A percentile compares a stretch with the other conserved stretches of the same genome.
phyloP scores from a whole-genome alignment of 441 rosid species.

The Pelargonium cotyledonis region DNA sequence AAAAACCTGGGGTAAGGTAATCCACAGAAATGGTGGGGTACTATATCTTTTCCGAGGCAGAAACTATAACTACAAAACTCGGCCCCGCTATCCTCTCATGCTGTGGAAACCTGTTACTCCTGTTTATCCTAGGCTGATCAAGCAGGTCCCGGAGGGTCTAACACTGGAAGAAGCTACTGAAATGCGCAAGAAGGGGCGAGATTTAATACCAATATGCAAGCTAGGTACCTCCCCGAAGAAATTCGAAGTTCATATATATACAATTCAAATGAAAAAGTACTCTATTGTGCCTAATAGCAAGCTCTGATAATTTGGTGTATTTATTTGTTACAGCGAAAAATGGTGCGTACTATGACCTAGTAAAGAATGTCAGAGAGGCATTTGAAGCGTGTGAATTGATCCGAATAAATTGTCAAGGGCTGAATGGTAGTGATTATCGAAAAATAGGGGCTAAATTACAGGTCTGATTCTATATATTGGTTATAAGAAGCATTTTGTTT shows the following conservation, averaged over 20 bases:
- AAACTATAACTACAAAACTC: constrained; percentile 74
- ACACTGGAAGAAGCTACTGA: constrained; percentile 55
- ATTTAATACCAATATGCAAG: constrained; percentile 67
- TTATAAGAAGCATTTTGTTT: constrained; percentile 2
- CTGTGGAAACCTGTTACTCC: constrained; percentile 82
- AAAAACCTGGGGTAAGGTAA: constrained; percentile 82
- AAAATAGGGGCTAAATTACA: constrained; percentile 89
- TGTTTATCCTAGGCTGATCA: constrained; percentile 68
- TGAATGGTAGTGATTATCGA: constrained; percentile 67
- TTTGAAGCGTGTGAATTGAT: constrained; percentile 91
- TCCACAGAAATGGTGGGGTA: constrained; percentile 66
- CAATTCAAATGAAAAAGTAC: constrained; percentile 1
- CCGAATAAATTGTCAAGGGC: constrained; percentile 67
- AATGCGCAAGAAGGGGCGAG: constrained; percentile 77
- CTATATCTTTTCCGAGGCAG: constrained; percentile 79
- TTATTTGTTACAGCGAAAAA: constrained; percentile 53
- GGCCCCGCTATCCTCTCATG: constrained; percentile 85
- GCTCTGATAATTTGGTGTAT: constrained; percentile 16
- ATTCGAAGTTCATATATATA: background rate
- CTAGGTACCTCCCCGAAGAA: constrained; percentile 38
- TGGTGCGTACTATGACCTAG: constrained; percentile 68
- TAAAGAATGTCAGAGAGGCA: constrained; percentile 65
- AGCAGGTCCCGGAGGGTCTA: constrained; percentile 60
- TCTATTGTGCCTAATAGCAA: constrained; percentile 6
- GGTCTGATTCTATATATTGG: constrained; percentile 34